These are phyloP conservation scores for Malus hybrid DNA, from an alignment of 331 rosid species.

Conservation along the genomic window DNA sequence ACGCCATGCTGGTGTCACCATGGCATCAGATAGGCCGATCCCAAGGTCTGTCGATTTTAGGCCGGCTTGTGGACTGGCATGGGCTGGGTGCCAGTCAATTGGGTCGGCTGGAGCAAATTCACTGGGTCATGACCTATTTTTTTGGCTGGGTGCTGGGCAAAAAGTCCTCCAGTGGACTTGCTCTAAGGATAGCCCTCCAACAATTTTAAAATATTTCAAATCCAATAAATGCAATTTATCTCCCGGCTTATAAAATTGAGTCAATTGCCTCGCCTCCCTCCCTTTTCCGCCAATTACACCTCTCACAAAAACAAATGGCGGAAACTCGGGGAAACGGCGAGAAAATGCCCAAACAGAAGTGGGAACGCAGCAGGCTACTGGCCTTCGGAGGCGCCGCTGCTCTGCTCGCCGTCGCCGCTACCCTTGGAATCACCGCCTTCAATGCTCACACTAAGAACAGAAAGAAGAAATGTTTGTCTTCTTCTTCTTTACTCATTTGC, in stretches of 20 bases:
- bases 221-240: background rate
- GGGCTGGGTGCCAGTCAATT: no score
- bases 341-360: constrained; percentile 47
- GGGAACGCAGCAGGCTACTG: constrained; percentile 25
- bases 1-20: no score
- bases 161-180: no score
- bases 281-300: constrained; percentile 12
- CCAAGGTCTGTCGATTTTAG: no score
- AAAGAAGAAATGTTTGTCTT: constrained; percentile 50
- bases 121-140: no score
- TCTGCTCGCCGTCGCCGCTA: constrained; percentile 55
- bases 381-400: constrained; percentile 85
- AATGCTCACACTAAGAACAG: constrained; percentile 36
- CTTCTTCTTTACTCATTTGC: background rate
- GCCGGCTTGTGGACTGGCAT: no score
- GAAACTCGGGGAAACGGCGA: constrained; percentile 37
- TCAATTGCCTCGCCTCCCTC: background rate
- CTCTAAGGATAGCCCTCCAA: background rate
- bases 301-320: constrained; percentile 36
- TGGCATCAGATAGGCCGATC: no score
- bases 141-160: no score
- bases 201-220: background rate
- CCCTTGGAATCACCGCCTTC: constrained; percentile 56
- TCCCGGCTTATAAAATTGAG: constrained; percentile 6
- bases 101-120: no score